phyloP scores from a whole-genome alignment of 2,329 filamentous ascomycete genomes.

The Diaporthe ilicicola region DNA sequence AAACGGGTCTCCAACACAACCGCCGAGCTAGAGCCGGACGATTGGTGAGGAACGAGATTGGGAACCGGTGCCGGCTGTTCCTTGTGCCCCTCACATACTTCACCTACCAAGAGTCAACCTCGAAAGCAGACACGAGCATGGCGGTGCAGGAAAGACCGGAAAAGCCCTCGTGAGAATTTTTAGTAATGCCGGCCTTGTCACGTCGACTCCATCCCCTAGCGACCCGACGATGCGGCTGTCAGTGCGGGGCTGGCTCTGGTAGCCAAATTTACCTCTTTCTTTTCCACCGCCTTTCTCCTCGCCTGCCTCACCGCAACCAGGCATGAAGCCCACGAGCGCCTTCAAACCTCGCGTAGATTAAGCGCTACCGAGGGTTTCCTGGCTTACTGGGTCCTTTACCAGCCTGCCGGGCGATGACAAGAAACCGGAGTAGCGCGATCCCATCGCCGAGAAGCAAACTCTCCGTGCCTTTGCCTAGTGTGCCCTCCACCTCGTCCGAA shows the following conservation, averaged over 20 bases:
- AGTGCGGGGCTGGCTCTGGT: constrained; percentile 12
- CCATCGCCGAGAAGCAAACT: constrained; percentile 12
- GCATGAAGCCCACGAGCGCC: background rate
- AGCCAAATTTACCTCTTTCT: background rate
- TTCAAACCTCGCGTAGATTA: background rate
- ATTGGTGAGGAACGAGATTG: background rate
- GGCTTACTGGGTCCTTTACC: background rate
- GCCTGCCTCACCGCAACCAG: constrained; percentile 24
- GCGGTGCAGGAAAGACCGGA: constrained; percentile 18
- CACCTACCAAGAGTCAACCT: background rate
- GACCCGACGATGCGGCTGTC: constrained; percentile 19
- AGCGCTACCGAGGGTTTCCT: constrained; percentile 8
- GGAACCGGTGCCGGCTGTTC: background rate
- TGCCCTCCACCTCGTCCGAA: background rate
- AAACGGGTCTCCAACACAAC: background rate
- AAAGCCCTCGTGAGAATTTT: constrained; percentile 2
- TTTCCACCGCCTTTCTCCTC: constrained; percentile 20
- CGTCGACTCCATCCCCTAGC: background rate
- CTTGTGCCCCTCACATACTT: background rate
- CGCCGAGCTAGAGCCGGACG: constrained; percentile 7
- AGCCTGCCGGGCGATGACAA: background rate
- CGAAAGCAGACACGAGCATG: constrained; percentile 8
- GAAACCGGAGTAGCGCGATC: background rate
- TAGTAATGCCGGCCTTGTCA: constrained; percentile 7
- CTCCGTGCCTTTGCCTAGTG: constrained; percentile 12